Conservation (phyloP, 805 yeast genomes). For the Metschnikowia reukaufii region DNA sequence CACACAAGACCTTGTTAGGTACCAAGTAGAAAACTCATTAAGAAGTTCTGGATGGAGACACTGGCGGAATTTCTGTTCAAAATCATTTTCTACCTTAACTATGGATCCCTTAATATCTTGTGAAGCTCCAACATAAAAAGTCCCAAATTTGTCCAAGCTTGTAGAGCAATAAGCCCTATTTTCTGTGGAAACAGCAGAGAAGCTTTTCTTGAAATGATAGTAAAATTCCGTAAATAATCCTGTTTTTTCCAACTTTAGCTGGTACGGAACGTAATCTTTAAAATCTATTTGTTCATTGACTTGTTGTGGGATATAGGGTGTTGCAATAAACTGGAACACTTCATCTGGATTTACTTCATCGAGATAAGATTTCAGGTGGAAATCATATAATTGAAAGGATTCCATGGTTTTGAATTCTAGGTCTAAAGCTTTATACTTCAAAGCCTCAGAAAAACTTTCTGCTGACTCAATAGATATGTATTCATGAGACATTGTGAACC, state of each 20-base stretch:
- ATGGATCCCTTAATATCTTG: neutral
- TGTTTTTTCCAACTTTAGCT: neutral
- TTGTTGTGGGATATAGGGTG: neutral
- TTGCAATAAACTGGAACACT: neutral
- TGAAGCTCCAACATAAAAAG: neutral
- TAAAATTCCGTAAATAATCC: slow-evolving; percentile 5
- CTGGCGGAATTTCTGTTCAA: neutral
- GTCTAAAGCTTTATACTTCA: no score
- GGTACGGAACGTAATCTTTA: slow-evolving; percentile 2
- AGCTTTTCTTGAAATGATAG: slow-evolving; percentile 1
- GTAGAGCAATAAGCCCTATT: slow-evolving; percentile 1
- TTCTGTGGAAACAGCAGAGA: slow-evolving; percentile 1
- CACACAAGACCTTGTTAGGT: neutral
- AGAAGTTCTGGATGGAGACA: slow-evolving; percentile 1
- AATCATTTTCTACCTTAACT: neutral
- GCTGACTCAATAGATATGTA: no score
- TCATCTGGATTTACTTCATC: neutral
- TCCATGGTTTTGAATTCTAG: no score
- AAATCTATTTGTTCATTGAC: neutral
- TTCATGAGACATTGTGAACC: no score
- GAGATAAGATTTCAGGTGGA: no score
- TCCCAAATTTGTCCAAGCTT: neutral
- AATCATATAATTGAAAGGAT: no score
- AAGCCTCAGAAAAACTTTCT: no score
- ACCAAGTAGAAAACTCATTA: neutral